Evolutionary conservation across 2,329 filamentous ascomycete species (phyloP).

Genomic region (Ophiognomonia clavigignenti-juglandacearum): DNA sequence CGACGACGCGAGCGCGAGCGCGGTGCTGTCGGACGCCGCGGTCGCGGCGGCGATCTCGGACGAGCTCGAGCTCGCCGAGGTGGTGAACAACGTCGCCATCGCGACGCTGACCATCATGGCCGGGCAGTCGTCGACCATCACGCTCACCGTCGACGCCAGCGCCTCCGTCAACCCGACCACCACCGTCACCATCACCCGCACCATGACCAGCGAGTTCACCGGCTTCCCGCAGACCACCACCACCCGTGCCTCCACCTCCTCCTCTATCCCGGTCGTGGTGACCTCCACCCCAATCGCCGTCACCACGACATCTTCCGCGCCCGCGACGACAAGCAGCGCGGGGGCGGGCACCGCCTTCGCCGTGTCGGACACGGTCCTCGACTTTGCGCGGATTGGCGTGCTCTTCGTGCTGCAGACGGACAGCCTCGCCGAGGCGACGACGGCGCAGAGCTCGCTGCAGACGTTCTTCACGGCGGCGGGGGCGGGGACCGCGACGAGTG

Average conservation of each 20-base stretch:
- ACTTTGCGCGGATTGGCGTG: conserved; percentile 60
- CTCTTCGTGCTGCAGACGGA: conserved; percentile 58
- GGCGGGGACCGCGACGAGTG: conserved; percentile 24
- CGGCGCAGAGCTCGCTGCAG: conserved; percentile 51
- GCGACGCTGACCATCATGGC: conserved; percentile 29
- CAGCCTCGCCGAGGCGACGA: conserved; percentile 43
- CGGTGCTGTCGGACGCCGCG: conserved; percentile 23
- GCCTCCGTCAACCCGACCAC: conserved; percentile 15
- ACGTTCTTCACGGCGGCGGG: conserved; percentile 44
- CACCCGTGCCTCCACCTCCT: too few relatives aligned
- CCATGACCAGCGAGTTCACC: conserved; percentile 20
- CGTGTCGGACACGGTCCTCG: conserved; percentile 51
- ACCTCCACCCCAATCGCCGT: conserved; percentile 17
- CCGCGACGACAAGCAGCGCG: conserved; percentile 22
- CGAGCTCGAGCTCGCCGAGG: conserved; percentile 16
- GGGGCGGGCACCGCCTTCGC: too few relatives aligned
- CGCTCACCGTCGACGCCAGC: conserved; percentile 24
- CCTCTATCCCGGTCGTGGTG: conserved; percentile 20
- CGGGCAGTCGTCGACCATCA: conserved; percentile 26
- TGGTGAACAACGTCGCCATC: conserved; percentile 21
- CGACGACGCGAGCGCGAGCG: conserved; percentile 31
- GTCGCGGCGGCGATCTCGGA: conserved; percentile 18
- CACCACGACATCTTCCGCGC: conserved; percentile 20
- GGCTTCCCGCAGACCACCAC: conserved; percentile 20
- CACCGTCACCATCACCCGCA: conserved; percentile 24